Evolutionary conservation across 768 basidiomycete genomes (phyloP).

Genomic region (Boletus rex-veris): DNA sequence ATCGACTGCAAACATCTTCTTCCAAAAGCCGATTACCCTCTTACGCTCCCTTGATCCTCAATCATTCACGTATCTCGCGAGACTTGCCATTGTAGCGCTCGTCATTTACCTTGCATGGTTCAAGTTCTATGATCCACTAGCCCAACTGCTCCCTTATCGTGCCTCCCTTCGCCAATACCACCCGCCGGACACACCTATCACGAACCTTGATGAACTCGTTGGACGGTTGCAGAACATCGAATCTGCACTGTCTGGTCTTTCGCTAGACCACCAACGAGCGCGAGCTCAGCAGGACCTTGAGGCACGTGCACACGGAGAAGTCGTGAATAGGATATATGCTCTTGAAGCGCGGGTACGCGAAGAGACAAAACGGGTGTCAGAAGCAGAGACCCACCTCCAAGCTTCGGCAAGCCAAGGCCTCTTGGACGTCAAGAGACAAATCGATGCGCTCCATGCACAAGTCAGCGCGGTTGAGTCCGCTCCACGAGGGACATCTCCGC

Average conservation of each 20-base stretch:
- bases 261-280: constrained; percentile 50
- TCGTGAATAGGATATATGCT: constrained; percentile 50
- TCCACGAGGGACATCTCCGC: constrained; percentile 18
- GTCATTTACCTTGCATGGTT: constrained; percentile 46
- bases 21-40: constrained; percentile 47
- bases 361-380: constrained; percentile 45
- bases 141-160: constrained; percentile 34
- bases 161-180: constrained; percentile 38
- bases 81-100: constrained; percentile 42
- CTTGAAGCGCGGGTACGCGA: constrained; percentile 53
- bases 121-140: constrained; percentile 37
- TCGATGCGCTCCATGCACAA: constrained; percentile 50
- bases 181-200: constrained; percentile 56
- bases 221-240: constrained; percentile 63
- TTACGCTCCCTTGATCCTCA: constrained; percentile 32
- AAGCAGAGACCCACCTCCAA: constrained; percentile 50
- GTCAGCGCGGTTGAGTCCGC: constrained; percentile 29
- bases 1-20: constrained; percentile 42
- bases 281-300: constrained; percentile 53
- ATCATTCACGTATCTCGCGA: constrained; percentile 34
- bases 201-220: constrained; percentile 64
- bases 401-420: constrained; percentile 45
- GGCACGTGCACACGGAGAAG: constrained; percentile 45
- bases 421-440: constrained; percentile 49
- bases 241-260: constrained; percentile 55